Conservation (phyloP, 2,329 filamentous ascomycete genomes). For the Fusarium algeriense region DNA sequence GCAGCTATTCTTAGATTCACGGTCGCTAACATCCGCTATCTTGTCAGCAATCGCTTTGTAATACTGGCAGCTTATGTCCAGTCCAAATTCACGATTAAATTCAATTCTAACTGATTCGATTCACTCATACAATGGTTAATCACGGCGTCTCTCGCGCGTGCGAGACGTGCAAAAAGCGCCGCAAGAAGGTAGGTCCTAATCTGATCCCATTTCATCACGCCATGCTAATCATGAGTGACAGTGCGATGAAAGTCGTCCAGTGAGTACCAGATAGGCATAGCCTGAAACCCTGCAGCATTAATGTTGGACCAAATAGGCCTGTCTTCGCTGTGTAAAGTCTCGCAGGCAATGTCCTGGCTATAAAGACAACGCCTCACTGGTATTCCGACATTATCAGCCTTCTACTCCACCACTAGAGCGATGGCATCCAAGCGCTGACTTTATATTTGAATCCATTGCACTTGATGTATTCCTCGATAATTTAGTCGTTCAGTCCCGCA, state of each 20-base stretch:
- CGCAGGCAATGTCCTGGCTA: slow-evolving; percentile 6
- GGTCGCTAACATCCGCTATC: background rate
- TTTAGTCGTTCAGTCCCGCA: background rate
- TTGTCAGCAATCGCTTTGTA: background rate
- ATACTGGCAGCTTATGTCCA: background rate
- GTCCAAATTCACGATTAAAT: accelerated
- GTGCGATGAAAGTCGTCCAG: slow-evolving; percentile 27
- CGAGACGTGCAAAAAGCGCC: slow-evolving; percentile 17
- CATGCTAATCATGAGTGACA: background rate
- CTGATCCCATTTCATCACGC: too few species aligned
- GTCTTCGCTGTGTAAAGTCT: slow-evolving; percentile 13
- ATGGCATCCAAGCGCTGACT: background rate
- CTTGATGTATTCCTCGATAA: slow-evolving; percentile 7
- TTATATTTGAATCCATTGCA: background rate
- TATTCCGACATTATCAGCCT: slow-evolving; percentile 15
- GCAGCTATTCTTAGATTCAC: background rate
- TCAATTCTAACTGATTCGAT: background rate
- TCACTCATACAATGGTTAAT: slow-evolving; percentile 2
- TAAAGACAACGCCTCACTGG: slow-evolving; percentile 1
- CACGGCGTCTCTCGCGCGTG: slow-evolving; percentile 15
- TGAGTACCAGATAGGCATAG: slow-evolving; percentile 1
- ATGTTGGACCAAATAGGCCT: background rate
- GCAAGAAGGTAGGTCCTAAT: slow-evolving; percentile 4
- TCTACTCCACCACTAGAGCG: background rate
- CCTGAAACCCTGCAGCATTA: background rate